Conservation (phyloP, 2,329 filamentous ascomycete genomes). For the Blastomyces gilchristii region DNA sequence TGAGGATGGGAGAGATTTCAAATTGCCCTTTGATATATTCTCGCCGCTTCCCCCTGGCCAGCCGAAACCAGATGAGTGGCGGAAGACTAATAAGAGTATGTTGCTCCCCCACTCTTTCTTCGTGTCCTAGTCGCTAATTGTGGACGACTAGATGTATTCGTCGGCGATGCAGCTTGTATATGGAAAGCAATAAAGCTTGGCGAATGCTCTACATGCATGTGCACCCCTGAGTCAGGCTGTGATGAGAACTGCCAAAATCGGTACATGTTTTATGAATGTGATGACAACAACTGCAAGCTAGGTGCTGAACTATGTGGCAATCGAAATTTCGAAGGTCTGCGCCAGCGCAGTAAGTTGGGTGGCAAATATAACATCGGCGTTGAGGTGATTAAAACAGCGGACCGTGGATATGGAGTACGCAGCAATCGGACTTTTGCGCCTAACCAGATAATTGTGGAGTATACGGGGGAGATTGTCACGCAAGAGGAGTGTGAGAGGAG, state of each 20-base stretch:
- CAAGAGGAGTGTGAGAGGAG: constrained; percentile 85
- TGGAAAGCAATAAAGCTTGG: constrained; percentile 72
- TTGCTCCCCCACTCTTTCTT: background rate
- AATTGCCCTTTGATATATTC: constrained; percentile 81
- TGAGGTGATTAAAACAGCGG: constrained; percentile 81
- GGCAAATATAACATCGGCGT: constrained; percentile 87
- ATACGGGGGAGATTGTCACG: constrained; percentile 94
- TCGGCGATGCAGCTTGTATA: constrained; percentile 67
- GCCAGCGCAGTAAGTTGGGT: constrained; percentile 61
- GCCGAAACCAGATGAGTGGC: constrained; percentile 87
- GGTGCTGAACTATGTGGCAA: constrained; percentile 69
- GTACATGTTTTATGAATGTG: constrained; percentile 96
- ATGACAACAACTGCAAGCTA: constrained; percentile 76
- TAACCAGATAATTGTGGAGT: constrained; percentile 95
- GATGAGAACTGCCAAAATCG: constrained; percentile 86
- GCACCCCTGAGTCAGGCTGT: constrained; percentile 67
- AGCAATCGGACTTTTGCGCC: constrained; percentile 79
- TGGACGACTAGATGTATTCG: constrained; percentile 63
- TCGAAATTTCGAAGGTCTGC: constrained; percentile 73
- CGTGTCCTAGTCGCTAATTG: background rate
- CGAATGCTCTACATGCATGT: constrained; percentile 69
- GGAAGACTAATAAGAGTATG: constrained; percentile 79
- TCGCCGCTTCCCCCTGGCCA: constrained; percentile 75
- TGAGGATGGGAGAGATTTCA: constrained; percentile 67
- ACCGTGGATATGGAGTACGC: constrained; percentile 84